These are phyloP conservation scores for Drechslera avenae DNA, from an alignment of 2,329 filamentous ascomycete species.

Conservation along the genomic window DNA sequence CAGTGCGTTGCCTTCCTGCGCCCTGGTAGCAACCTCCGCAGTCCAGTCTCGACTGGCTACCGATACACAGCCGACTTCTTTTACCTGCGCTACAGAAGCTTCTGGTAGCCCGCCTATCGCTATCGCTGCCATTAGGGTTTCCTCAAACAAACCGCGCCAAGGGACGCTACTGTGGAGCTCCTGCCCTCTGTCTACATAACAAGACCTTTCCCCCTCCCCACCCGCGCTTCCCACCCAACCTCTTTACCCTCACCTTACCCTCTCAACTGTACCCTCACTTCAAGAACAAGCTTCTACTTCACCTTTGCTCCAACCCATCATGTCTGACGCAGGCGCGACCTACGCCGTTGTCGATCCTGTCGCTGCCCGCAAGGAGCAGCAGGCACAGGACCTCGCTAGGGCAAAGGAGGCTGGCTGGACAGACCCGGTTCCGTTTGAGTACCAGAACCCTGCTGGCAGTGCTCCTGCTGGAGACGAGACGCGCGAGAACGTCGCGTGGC, in stretches of 20 bases:
- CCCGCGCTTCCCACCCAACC: background rate
- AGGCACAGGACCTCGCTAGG: constrained; percentile 31
- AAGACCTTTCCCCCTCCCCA: background rate
- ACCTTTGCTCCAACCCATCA: constrained; percentile 11
- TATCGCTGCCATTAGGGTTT: constrained; percentile 4
- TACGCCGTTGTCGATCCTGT: constrained; percentile 19
- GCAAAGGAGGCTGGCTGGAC: constrained; percentile 55
- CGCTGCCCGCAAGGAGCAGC: constrained; percentile 31
- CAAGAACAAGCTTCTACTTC: background rate
- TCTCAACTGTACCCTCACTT: background rate
- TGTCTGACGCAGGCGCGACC: constrained; percentile 28
- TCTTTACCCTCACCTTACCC: background rate
- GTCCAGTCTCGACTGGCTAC: too few relatives aligned
- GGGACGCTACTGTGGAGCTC: constrained; percentile 7
- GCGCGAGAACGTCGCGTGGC: constrained; percentile 49
- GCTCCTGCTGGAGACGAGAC: constrained; percentile 27
- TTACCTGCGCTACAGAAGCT: constrained; percentile 5
- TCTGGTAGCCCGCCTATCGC: constrained; percentile 1
- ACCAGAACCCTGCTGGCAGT: constrained; percentile 46
- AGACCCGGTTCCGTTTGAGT: constrained; percentile 56
- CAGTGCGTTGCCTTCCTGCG: too few relatives aligned
- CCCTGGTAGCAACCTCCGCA: too few relatives aligned
- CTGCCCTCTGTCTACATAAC: constrained; percentile 17
- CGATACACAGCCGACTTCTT: too few relatives aligned
- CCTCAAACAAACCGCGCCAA: constrained; percentile 6